Evolutionary conservation across 1,284 basidiomycete species (phyloP), one percentile per base, ranked within the genome.

Genomic region (Mycosarcoma mackinlayi): DNA sequence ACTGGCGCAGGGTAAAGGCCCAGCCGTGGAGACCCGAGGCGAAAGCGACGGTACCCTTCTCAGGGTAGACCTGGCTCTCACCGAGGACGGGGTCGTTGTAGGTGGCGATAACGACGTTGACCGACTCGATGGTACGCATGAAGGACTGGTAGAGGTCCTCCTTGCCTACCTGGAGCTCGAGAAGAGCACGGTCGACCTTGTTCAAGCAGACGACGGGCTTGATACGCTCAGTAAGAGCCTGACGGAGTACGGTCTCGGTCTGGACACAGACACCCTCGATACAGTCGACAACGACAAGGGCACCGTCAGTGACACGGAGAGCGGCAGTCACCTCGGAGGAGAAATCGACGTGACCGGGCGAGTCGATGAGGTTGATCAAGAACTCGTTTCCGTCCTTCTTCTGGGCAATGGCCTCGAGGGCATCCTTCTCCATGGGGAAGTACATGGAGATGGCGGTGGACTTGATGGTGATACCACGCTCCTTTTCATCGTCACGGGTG

Each of bases 371-470:
- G 88, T 98, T 98, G 88, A 98, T 96, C 88, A 98, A 89, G 89
- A 98, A 98, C 85, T 98, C 93, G 84, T 89, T 89, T 77, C 93
- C 94, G 4, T 90, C 89, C 41, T 92, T 95, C 86, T 95, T 92
- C 87, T 98, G 94, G 85, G 93, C 91, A 85, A 98, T 90, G 68
- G 90, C 87, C 18, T 83, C 79, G 44, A 81, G 65, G 44, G 78
- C 67, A 19, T 97, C 94, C 87, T 96, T 93, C 84, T 88, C 85
- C 83, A 99, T 88, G 86, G 93, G 90, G 85, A 99, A 98, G 87
- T 96, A 98, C 96, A 98, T 98, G 67, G 96, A 97, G 85, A 98
- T 98, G 83, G 95, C 96, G 44, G 96, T 99, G 46, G 96, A 98
- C 87, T 99, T 99, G 87, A 99, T 99, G 65, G 96, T 99, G 83